Conservation (phyloP, 2,329 filamentous ascomycete genomes). For the Thelonectria olida region DNA sequence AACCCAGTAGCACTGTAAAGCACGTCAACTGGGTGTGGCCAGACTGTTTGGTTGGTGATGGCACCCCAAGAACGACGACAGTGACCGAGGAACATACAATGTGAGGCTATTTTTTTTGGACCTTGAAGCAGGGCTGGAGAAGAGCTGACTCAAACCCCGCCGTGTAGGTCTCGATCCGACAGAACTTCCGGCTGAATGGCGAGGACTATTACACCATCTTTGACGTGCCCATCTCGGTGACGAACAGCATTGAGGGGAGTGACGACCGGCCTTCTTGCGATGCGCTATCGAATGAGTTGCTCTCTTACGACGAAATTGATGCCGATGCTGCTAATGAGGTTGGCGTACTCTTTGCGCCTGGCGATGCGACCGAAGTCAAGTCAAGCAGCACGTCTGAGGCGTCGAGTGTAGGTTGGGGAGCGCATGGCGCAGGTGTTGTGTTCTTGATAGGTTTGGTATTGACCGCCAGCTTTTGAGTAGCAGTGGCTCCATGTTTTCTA, state of each 20-base stretch:
- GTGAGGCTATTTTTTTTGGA: conserved; percentile 43
- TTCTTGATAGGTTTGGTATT: conserved; percentile 3
- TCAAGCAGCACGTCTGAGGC: conserved; percentile 18
- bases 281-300: conserved; percentile 59
- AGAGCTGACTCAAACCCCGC: no score
- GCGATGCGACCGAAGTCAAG: conserved; percentile 58
- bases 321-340: conserved; percentile 53
- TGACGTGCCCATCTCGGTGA: conserved; percentile 74
- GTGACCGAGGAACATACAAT: conserved; percentile 69
- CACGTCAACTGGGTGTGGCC: conserved; percentile 80
- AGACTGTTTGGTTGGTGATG: conserved; percentile 71
- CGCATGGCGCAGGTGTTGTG: conserved; percentile 7
- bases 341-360: conserved; percentile 61
- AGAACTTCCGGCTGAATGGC: conserved; percentile 73
- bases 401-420: conserved; percentile 1
- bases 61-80: conserved; percentile 55
- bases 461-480: no score
- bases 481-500: conserved; percentile 6
- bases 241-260: conserved; percentile 65
- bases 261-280: conserved; percentile 59
- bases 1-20: conserved; percentile 75
- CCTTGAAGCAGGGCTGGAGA: not conserved
- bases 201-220: conserved; percentile 75
- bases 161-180: conserved; percentile 72
- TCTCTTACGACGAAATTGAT: conserved; percentile 57